Evolutionary conservation across 2,329 filamentous ascomycete genomes (phyloP), one percentile per base, ranked within the genome.

Genomic region (Fusarium sp.): DNA sequence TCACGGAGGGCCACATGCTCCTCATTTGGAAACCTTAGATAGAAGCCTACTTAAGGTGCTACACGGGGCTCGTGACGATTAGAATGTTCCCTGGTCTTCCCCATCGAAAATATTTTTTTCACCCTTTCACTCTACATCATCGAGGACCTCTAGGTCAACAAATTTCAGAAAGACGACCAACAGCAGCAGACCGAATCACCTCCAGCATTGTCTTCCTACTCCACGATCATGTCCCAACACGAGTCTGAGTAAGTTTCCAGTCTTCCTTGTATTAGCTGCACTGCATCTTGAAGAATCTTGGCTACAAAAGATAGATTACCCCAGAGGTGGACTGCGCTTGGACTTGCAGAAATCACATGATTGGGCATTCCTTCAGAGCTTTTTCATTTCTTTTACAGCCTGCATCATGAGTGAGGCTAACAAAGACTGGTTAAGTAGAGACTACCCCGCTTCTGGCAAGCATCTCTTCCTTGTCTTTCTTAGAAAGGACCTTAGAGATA

Each of bases 221-320:
- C 8, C 18, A 15, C 7, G 0, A 35, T 25, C 23, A 37, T 52
- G 48, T 52, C 48, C 9, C 16, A 23, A 2, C 21, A 33, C 18
- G 7, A 49, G 5, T 33, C 21, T 5, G n/a, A 14, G 29, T 33
- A 49, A 49, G 29, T 33, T 3, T 10, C 5, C 7, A 4, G 3
- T 10, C 4, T 18, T 48, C 7, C 5, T 23, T n/a, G 12, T 23
- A 23, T 19, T 49, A 23, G 3, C 46, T 49, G 3, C 5, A 2
- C 21, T 14, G 3, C 0, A 4, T 18, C 10, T 5, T 18, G 15
- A 5, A 12, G 9, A 4, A 12, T 12, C 7, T 18, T 29, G 7
- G 7, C 14, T 2, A 3, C 4, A 29, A 48, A n/a, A 9, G 3
- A 29, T 3, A 4, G 3, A n/a, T 29, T 7, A n/a, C 7, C 27